Evolutionary conservation across 2,329 filamentous ascomycete genomes (phyloP).

Genomic region (Byssothecium circinans): DNA sequence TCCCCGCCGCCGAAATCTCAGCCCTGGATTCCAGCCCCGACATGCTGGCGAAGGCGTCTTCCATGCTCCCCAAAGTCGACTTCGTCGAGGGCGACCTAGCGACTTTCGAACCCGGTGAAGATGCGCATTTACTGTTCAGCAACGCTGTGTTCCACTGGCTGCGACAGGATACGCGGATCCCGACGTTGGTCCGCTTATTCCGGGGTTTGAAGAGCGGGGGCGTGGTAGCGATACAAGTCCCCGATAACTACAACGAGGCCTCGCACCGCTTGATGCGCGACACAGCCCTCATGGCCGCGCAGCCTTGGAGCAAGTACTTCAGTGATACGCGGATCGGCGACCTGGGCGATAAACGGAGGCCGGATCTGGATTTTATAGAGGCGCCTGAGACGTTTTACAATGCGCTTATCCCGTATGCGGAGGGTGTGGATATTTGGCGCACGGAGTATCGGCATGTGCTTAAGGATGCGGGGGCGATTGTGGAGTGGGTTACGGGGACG

Average conservation of each 20-base stretch:
- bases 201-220: conserved; percentile 46
- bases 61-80: conserved; percentile 43
- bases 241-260: conserved; percentile 54
- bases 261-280: conserved; percentile 56
- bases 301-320: conserved; percentile 45
- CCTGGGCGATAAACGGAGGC: conserved; percentile 15
- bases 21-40: conserved; percentile 60
- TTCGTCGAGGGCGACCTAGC: conserved; percentile 54
- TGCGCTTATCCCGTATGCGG: conserved; percentile 44
- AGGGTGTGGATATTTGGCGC: conserved; percentile 56
- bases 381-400: conserved; percentile 53
- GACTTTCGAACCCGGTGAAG: conserved; percentile 40
- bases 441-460: conserved; percentile 58
- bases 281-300: conserved; percentile 32
- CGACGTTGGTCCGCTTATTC: conserved; percentile 50
- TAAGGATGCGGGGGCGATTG: conserved; percentile 52
- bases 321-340: conserved; percentile 20
- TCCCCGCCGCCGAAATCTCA: conserved; percentile 50
- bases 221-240: conserved; percentile 58
- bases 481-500: conserved; percentile 63
- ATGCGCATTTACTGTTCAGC: conserved; percentile 51
- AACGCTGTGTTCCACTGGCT: conserved; percentile 66
- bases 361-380: conserved; percentile 54
- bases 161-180: conserved; percentile 46
- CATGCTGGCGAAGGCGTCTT: conserved; percentile 56